Evolutionary conservation across 257 asterid genomes (phyloP), one percentile per base, ranked within the genome.

Genomic region (Anisodus tanguticus): DNA sequence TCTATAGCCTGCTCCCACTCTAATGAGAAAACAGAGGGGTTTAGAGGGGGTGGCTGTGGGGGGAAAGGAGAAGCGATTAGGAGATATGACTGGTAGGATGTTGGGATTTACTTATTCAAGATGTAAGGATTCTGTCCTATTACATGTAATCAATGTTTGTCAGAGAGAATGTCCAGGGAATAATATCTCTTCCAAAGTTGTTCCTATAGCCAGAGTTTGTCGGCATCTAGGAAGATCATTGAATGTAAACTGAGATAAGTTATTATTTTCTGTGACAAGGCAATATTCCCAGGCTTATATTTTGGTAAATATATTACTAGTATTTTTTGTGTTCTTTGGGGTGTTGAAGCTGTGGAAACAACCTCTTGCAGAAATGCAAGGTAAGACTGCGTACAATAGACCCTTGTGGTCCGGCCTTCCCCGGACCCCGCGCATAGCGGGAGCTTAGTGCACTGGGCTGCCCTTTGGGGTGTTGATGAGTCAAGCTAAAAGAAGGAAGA

Each of bases 71-170:
- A 66, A 10, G 53, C 3, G 26, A 22, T 49, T 49, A 49, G 15
- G 63, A 76, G 1, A 74, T 12, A 51, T 16, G 80, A 9, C 0
- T 74, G 43, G 12, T 74, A 47, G 41, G 43, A n/a, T n/a, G 79
- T 47, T 71, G 79, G 79, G 55, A 43, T 45, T 43, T 45, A 19
- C 9, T 45, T 71, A n/a, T 17, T 71, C 58, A 45, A 4, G 79
- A 71, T 71, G 58, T n/a, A n/a, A 72, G 19, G 41, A 51, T 9
- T 74, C 47, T 41, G 60, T 47, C 80, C 80, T 72, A 12, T n/a
- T 76, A 51, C 47, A 13, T 51, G 19, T 53, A 3, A 31, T 26
- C 81, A 47, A 26, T 8, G 15, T 7, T 76, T 16, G n/a, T 76
- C 43, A 51, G 63, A 26, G 11, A 26, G 64, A 26, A 0, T 7